phyloP scores from a whole-genome alignment of 257 asterid species.

The Verbascum thapsus region DNA sequence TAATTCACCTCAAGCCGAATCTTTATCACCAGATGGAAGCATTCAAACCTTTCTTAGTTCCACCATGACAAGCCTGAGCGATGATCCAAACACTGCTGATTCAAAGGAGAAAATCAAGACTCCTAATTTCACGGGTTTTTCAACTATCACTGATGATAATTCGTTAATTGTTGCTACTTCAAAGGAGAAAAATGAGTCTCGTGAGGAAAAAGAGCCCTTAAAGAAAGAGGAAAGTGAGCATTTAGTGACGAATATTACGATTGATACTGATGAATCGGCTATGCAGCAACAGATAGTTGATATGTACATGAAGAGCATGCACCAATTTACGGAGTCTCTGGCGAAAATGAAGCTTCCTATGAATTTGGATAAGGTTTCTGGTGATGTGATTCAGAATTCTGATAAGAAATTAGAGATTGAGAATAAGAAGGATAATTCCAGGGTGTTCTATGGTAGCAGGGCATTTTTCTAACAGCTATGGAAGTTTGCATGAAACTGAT shows the following conservation, averaged over 20 bases:
- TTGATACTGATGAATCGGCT: conserved; percentile 51
- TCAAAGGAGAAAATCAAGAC: conserved; percentile 40
- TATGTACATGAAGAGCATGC: conserved; percentile 82
- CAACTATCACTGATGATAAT: conserved; percentile 10
- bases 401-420: conserved; percentile 36
- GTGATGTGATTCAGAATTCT: conserved; percentile 26
- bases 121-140: conserved; percentile 24
- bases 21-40: conserved; percentile 44
- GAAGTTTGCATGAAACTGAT: background rate
- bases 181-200: too few species aligned
- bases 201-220: conserved; percentile 27
- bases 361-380: conserved; percentile 45
- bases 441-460: conserved; percentile 84
- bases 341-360: conserved; percentile 78
- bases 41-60: conserved; percentile 52
- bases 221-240: conserved; percentile 26
- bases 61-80: conserved; percentile 61
- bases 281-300: conserved; percentile 77
- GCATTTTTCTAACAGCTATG: conserved; percentile 57
- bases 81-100: conserved; percentile 47
- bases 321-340: conserved; percentile 67
- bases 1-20: conserved; percentile 39
- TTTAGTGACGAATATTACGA: conserved; percentile 41
- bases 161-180: conserved; percentile 19
- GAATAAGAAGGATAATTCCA: conserved; percentile 47